Evolutionary conservation across 768 basidiomycete species (phyloP), one percentile per base, ranked within the genome.

Genomic region (Xanthoconium stramineum): DNA sequence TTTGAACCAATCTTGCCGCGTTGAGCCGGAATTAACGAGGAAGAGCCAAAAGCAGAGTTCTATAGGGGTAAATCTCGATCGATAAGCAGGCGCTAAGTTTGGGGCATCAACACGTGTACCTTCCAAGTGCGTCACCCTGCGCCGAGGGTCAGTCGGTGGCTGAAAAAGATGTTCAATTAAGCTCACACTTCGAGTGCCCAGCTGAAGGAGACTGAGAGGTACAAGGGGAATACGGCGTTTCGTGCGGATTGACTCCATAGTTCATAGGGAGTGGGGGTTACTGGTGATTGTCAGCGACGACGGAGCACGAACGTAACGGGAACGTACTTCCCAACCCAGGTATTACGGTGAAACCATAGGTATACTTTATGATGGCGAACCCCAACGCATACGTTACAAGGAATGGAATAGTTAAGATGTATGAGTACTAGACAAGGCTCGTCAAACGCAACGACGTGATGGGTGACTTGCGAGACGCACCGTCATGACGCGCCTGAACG

Each of bases 1-100:
- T 17, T 75, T 73, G 74, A 93, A 92, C 91, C 91, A 94, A 62
- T 89, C 80, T 63, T 82, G 84, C 58, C 86, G 81, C 2, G 71
- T 69, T 1, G 83, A 76, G 19, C 80, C 76, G 1, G 86, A 75
- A 54, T 88, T 88, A 47, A 92, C 75, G 37, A 94, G 80, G 74
- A 90, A 94, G 13, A 92, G 72, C 91, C 91, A 93, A 68, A 94
- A 94, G 63, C 89, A 93, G 0, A 93, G 76, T 62, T 94, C 91
- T 91, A 55, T 9, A 20, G 33, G 39, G 11, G n/a, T 12, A 8
- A n/a, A 37, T 9, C 28, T 47, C 29, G 42, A 52, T 40, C 19
- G 49, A 48, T 56, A 40, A 54, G 49, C 48, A 1, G 1, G 37
- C 12, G 28, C 12, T n/a, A 32, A 9, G 5, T n/a, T 10, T 12